Evolutionary conservation across 495 filamentous ascomycete genomes (phyloP).

Genomic region (Chaetomium fimeti): DNA sequence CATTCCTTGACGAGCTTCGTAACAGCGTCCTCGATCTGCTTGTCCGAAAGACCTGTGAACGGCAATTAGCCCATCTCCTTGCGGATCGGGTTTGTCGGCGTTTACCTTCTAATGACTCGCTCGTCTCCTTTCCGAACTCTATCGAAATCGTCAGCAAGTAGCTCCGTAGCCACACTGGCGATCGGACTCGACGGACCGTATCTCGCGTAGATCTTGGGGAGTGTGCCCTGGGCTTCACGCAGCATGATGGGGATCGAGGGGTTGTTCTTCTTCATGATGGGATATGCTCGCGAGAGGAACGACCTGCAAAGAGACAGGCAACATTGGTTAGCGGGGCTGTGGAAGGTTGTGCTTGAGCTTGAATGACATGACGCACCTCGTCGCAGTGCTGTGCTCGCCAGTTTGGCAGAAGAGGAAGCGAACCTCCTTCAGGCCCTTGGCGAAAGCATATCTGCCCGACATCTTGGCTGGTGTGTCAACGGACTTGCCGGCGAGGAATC

Average conservation of each 20-base stretch:
- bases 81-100: neutral
- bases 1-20: slow-evolving; percentile 72
- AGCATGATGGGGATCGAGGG: slow-evolving; percentile 91
- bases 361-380: slow-evolving; percentile 58
- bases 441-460: slow-evolving; percentile 91
- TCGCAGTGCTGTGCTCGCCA: slow-evolving; percentile 79
- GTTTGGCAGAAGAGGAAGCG: slow-evolving; percentile 97
- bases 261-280: slow-evolving; percentile 99
- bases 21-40: slow-evolving; percentile 88
- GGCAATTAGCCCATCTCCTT: slow-evolving; percentile 8
- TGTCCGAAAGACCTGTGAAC: slow-evolving; percentile 72
- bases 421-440: slow-evolving; percentile 85
- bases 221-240: slow-evolving; percentile 77
- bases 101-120: slow-evolving; percentile 73
- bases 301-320: slow-evolving; percentile 61
- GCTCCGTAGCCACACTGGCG: neutral
- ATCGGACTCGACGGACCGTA: slow-evolving; percentile 64
- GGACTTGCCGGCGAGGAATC: slow-evolving; percentile 16
- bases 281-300: slow-evolving; percentile 89
- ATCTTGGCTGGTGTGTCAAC: slow-evolving; percentile 48
- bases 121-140: slow-evolving; percentile 90
- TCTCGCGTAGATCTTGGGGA: slow-evolving; percentile 86
- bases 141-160: neutral
- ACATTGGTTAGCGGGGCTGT: slow-evolving; percentile 1
- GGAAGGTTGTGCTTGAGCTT: neutral